Conservation (phyloP, 768 basidiomycete species). For the Bullera alba region DNA sequence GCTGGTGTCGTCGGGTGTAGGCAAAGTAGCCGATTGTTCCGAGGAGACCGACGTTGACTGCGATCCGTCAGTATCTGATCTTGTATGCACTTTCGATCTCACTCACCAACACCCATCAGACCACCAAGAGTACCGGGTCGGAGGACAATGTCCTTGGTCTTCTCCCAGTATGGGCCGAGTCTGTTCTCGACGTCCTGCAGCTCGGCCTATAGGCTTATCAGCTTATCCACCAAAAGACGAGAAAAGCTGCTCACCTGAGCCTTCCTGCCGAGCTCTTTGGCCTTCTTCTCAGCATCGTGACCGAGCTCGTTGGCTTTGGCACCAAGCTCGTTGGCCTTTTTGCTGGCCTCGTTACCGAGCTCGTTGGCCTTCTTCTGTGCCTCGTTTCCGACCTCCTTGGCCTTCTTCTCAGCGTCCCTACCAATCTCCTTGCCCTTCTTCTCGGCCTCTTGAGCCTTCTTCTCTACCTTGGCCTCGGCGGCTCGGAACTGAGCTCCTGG, state of each 20-base stretch:
- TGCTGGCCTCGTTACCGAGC: slow-evolving; percentile 39
- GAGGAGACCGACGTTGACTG: slow-evolving; percentile 67
- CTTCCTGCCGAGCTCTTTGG: slow-evolving; percentile 23
- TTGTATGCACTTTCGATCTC: neutral
- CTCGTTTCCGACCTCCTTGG: slow-evolving; percentile 15
- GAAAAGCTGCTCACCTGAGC: slow-evolving; percentile 19
- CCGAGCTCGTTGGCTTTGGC: slow-evolving; percentile 12
- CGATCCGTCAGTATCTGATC: neutral
- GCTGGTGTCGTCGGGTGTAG: slow-evolving; percentile 57
- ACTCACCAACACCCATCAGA: slow-evolving; percentile 61
- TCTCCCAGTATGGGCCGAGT: slow-evolving; percentile 46
- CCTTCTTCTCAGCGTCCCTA: slow-evolving; percentile 9
- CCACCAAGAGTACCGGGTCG: slow-evolving; percentile 67
- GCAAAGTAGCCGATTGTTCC: slow-evolving; percentile 59
- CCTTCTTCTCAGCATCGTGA: slow-evolving; percentile 15
- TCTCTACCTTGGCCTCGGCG: slow-evolving; percentile 10
- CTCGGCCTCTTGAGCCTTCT: slow-evolving; percentile 46
- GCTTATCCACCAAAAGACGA: neutral
- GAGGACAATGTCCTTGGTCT: slow-evolving; percentile 55
- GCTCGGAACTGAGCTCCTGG: slow-evolving; percentile 18
- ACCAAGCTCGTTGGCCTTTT: slow-evolving; percentile 23
- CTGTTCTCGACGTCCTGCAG: slow-evolving; percentile 37
- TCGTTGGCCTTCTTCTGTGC: slow-evolving; percentile 31
- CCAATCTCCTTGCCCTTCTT: slow-evolving; percentile 52
- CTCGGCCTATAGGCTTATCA: slow-evolving; percentile 20